A percentile compares a stretch with the other conserved stretches of the same genome.
Evolutionary conservation across 495 filamentous ascomycete genomes (phyloP).

Genomic region (Aspergillus wentii): DNA sequence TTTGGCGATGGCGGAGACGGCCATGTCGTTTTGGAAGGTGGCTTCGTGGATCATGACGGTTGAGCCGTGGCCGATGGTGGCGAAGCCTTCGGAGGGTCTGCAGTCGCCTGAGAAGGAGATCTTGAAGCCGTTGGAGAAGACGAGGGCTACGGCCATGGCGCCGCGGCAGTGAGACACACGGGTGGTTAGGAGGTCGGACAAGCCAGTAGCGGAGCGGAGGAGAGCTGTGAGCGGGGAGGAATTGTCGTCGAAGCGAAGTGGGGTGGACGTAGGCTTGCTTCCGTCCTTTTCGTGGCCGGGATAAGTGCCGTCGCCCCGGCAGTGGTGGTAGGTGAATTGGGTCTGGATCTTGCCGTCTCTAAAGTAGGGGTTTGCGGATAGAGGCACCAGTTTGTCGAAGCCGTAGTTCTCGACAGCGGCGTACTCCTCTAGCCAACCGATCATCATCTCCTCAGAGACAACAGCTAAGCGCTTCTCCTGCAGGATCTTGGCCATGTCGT

Average conservation of each 20-base stretch:
- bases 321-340: conserved; percentile 25
- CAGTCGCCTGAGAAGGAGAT: conserved; percentile 92
- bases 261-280: conserved; percentile 9
- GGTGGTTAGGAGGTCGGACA: conserved; percentile 45
- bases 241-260: conserved; percentile 22
- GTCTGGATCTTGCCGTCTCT: conserved; percentile 15
- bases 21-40: conserved; percentile 84
- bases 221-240: conserved; percentile 23
- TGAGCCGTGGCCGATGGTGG: conserved; percentile 62
- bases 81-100: conserved; percentile 67
- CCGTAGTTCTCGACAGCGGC: conserved; percentile 71
- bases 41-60: conserved; percentile 92
- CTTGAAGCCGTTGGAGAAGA: conserved; percentile 76
- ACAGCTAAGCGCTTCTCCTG: conserved; percentile 51
- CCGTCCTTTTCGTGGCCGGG: conserved; percentile 8
- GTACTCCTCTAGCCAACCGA: conserved; percentile 73
- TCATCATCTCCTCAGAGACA: conserved; percentile 60
- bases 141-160: conserved; percentile 71
- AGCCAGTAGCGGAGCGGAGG: conserved; percentile 37
- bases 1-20: conserved; percentile 75
- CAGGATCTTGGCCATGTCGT: conserved; percentile 28
- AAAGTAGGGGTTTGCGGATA: conserved; percentile 23
- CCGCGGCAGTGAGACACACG: conserved; percentile 71
- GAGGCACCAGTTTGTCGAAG: conserved; percentile 51
- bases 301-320: conserved; percentile 21